Conservation (phyloP, 148 eudicot genomes). For the Nepenthes gracilis region DNA sequence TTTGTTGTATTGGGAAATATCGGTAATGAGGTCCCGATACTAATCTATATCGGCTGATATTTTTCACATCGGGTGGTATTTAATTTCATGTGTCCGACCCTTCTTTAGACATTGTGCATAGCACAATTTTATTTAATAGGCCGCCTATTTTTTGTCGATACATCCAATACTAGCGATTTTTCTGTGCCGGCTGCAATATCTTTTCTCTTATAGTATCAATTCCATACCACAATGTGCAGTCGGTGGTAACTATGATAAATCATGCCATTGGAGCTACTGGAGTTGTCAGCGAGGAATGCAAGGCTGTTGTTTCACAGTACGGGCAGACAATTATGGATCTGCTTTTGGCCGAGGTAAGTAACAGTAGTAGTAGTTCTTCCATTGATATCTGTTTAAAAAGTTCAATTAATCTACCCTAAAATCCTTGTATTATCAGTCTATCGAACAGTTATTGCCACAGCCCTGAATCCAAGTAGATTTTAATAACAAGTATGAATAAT, state of each 20-base stretch:
- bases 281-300: constrained; percentile 79
- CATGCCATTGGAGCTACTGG: constrained; percentile 89
- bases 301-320: constrained; percentile 68
- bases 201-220: neutral
- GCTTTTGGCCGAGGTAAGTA: constrained; percentile 54
- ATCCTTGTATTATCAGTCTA: neutral
- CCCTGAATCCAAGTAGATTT: too few species aligned
- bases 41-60: too few species aligned
- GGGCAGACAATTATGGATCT: constrained; percentile 58
- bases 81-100: too few species aligned
- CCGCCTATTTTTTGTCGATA: too few species aligned
- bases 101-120: too few species aligned
- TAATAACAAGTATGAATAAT: too few species aligned
- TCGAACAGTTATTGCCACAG: too few species aligned
- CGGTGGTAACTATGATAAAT: constrained; percentile 69
- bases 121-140: too few species aligned
- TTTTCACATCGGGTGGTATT: too few species aligned
- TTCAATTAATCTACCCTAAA: neutral
- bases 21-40: too few species aligned
- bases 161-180: neutral
- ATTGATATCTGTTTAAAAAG: neutral
- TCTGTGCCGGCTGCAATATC: neutral
- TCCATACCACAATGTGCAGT: constrained; percentile 20
- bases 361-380: neutral
- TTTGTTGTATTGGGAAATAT: too few species aligned